Evolutionary conservation across 2,329 filamentous ascomycete species (phyloP).

Genomic region (Colletotrichum lindemuthianum): DNA sequence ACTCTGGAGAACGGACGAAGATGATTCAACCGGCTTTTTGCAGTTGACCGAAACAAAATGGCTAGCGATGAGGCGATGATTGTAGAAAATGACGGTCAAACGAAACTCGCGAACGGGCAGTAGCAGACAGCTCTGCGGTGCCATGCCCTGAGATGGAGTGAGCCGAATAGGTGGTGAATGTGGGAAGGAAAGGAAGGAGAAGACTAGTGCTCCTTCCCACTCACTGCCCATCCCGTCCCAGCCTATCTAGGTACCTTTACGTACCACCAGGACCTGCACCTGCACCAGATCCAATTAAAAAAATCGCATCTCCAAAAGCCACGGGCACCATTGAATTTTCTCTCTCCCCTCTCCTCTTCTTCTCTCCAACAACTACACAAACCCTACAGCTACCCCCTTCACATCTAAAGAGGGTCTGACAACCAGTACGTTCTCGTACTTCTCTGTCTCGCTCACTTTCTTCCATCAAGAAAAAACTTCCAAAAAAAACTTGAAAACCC

Average conservation of each 20-base stretch:
- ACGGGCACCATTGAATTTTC: constrained; percentile 47
- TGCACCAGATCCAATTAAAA: constrained; percentile 34
- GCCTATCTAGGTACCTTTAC: too few relatives aligned
- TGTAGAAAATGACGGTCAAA: too few relatives aligned
- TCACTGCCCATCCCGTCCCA: too few relatives aligned
- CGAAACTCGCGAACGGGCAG: neutral
- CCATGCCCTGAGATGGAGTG: too few relatives aligned
- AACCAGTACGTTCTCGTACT: constrained; percentile 69
- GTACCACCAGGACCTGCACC: neutral
- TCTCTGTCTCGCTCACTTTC: constrained; percentile 69
- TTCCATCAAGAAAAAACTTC: constrained; percentile 61
- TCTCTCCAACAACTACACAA: constrained; percentile 57
- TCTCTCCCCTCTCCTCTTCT: constrained; percentile 51
- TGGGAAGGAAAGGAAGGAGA: constrained; percentile 6
- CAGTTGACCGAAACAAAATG: too few relatives aligned
- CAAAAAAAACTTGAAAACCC: constrained; percentile 70
- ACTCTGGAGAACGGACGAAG: too few relatives aligned
- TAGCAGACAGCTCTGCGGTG: too few relatives aligned
- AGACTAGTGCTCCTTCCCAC: too few relatives aligned
- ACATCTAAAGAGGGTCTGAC: constrained; percentile 59
- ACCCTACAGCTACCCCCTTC: constrained; percentile 57
- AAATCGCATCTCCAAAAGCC: constrained; percentile 38
- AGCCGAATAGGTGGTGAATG: neutral
- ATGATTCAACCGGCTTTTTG: too few relatives aligned
- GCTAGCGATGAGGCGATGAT: too few relatives aligned